Evolutionary conservation across 2,329 filamentous ascomycete species (phyloP).

Genomic region (Aschersonia sp.): DNA sequence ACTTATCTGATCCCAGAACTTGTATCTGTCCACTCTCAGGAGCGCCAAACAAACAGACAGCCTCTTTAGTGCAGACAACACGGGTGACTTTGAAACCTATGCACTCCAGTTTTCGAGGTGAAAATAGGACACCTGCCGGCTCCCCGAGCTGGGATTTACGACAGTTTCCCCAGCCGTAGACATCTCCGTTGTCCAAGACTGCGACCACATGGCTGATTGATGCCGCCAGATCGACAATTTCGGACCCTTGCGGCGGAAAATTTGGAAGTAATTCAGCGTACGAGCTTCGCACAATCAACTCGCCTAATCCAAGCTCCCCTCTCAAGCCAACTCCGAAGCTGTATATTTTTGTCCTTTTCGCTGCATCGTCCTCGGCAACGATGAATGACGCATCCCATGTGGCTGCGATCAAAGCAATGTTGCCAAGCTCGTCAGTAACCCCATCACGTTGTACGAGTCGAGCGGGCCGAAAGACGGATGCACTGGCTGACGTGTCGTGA

Average conservation of each 20-base stretch:
- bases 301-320: slow-evolving; percentile 57
- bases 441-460: slow-evolving; percentile 16
- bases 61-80: slow-evolving; percentile 71
- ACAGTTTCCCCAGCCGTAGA: slow-evolving; percentile 80
- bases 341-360: slow-evolving; percentile 36
- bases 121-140: slow-evolving; percentile 35
- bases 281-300: slow-evolving; percentile 31
- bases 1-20: slow-evolving; percentile 66
- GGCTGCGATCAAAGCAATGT: slow-evolving; percentile 40
- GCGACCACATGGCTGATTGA: slow-evolving; percentile 66
- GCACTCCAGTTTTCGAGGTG: slow-evolving; percentile 45
- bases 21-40: slow-evolving; percentile 41
- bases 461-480: slow-evolving; percentile 23
- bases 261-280: slow-evolving; percentile 34
- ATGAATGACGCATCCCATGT: slow-evolving; percentile 67
- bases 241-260: slow-evolving; percentile 47
- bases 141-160: slow-evolving; percentile 72
- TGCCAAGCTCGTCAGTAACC: slow-evolving; percentile 12
- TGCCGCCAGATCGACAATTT: slow-evolving; percentile 52
- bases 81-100: slow-evolving; percentile 47
- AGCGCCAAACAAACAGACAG: slow-evolving; percentile 57
- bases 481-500: slow-evolving; percentile 9
- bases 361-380: slow-evolving; percentile 30
- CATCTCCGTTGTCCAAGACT: slow-evolving; percentile 59
- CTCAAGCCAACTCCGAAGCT: slow-evolving; percentile 52